Base-by-base conservation (phyloP, 2,329 filamentous ascomycete species). In the Aspergillus amoenus region DNA sequence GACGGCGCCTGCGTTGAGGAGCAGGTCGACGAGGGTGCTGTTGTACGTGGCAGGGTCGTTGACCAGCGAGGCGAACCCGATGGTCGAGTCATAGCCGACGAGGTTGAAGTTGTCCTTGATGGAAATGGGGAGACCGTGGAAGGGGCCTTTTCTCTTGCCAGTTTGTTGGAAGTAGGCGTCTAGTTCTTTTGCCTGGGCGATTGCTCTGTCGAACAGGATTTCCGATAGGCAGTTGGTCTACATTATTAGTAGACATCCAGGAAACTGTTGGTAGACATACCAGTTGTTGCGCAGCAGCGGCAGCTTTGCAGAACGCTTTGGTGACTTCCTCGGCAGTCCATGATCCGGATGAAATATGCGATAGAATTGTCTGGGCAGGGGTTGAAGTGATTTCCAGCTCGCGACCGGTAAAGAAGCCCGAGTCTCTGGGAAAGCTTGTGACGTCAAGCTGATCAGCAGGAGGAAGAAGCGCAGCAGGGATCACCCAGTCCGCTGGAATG, bases 191-290 rank as follows among this genome's bases (percentile, higher is more conserved):
- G 83, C 83, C 40, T 75, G 74, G 30, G 75, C 67, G 46, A 85
- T 73, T 3, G 82, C 82, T 66, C 81, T 77, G 9, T 80, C 70
- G 62, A 84, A 84, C 54, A 86, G 77, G 22, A 81, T 79, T 60
- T 86, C 83, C 1, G 80, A 84, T 4, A 87, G 70, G 65, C 84
- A 87, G 60, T 86, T 86, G 40, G 81, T 85, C 81, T 84, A 30
- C 27, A 30, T 30, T 9, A 30, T 30, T 30, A 30, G 5, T 8
- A 41, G 3, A 41, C 40, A 6, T 5, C 2, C 5, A 5, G 2
- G 2, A 7, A 24, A 24, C 7, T 41, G 5, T 5, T 17, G 22
- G 42, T 17, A 11, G n/a, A 7, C 21, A 5, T 70, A 82, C 80
- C 63, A 84, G 62, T 68, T 84, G 82, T 61, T 84, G 82, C 7